Percentiles rank a stretch among this genome's conserved stretches.
phyloP scores from a whole-genome alignment of 805 yeast species.

The Zygotorulaspora danielsina region DNA sequence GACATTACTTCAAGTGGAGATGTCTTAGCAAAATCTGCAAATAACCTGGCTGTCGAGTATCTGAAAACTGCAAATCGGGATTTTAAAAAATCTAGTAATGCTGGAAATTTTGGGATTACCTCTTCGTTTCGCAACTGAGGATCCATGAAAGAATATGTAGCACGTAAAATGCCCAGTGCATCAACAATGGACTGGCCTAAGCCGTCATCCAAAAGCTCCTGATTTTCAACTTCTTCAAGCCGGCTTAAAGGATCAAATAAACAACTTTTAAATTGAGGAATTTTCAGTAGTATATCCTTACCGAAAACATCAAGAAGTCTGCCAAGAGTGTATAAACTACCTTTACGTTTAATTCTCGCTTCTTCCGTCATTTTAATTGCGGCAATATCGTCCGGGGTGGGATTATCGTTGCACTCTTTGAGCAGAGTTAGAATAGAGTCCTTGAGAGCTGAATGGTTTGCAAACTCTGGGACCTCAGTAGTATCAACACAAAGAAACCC shows the following conservation, averaged over 20 bases:
- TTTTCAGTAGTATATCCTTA: conserved; percentile 47
- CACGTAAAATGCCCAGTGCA: conserved; percentile 75
- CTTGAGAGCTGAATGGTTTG: conserved; percentile 51
- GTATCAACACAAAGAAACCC: conserved; percentile 94
- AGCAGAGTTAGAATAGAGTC: conserved; percentile 65
- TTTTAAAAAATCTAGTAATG: conserved; percentile 49
- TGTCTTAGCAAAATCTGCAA: conserved; percentile 71
- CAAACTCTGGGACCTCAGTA: conserved; percentile 90
- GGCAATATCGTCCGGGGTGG: conserved; percentile 55
- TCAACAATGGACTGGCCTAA: conserved; percentile 79
- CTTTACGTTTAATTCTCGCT: conserved; percentile 78
- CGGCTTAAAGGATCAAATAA: conserved; percentile 62
- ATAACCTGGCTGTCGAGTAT: conserved; percentile 84
- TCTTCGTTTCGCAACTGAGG: conserved; percentile 42
- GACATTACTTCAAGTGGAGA: conserved; percentile 71
- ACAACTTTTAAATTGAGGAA: conserved; percentile 62
- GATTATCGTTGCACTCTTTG: conserved; percentile 68
- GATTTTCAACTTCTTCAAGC: conserved; percentile 30
- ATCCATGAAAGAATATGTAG: conserved; percentile 61
- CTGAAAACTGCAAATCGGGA: conserved; percentile 79
- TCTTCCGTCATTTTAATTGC: conserved; percentile 62
- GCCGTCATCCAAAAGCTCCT: conserved; percentile 5
- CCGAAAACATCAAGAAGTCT: conserved; percentile 52
- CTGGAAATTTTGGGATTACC: conserved; percentile 50
- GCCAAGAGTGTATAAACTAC: conserved; percentile 71